phyloP scores from a whole-genome alignment of 768 basidiomycete genomes.

The Tylopilus rubrobrunneus region DNA sequence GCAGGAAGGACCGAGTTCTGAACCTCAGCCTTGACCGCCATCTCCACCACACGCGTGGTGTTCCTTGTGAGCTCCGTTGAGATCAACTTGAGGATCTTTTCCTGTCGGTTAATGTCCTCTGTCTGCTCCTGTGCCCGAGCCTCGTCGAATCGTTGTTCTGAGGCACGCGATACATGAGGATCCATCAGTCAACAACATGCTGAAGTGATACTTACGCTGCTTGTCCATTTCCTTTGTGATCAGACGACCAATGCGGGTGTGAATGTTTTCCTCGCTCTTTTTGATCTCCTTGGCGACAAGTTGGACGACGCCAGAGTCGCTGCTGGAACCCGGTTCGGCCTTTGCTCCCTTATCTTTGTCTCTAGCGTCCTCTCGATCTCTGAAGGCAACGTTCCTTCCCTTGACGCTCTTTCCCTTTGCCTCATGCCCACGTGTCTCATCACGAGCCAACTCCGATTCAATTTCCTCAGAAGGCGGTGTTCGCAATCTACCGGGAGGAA shows the following conservation, averaged over 20 bases:
- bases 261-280: slow-evolving; percentile 78
- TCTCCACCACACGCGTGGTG: slow-evolving; percentile 84
- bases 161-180: slow-evolving; percentile 2
- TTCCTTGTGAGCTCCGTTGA: slow-evolving; percentile 84
- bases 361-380: slow-evolving; percentile 48
- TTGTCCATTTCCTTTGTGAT: slow-evolving; percentile 88
- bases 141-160: slow-evolving; percentile 84
- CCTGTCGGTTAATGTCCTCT: slow-evolving; percentile 80
- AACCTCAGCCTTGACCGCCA: slow-evolving; percentile 83
- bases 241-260: slow-evolving; percentile 70
- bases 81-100: slow-evolving; percentile 85
- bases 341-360: slow-evolving; percentile 33
- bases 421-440: slow-evolving; percentile 53
- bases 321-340: slow-evolving; percentile 32
- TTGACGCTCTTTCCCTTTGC: slow-evolving; percentile 46
- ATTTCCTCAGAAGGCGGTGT: slow-evolving; percentile 75
- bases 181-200: background rate
- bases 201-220: slow-evolving; percentile 57
- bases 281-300: slow-evolving; percentile 72
- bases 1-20: slow-evolving; percentile 81
- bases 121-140: slow-evolving; percentile 72
- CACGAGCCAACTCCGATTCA: slow-evolving; percentile 59
- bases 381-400: slow-evolving; percentile 61
- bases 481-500: slow-evolving; percentile 45
- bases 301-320: slow-evolving; percentile 54